These are phyloP conservation scores for Lasiosphaeria ovina DNA, from an alignment of 495 filamentous ascomycete species.

Conservation along the genomic window DNA sequence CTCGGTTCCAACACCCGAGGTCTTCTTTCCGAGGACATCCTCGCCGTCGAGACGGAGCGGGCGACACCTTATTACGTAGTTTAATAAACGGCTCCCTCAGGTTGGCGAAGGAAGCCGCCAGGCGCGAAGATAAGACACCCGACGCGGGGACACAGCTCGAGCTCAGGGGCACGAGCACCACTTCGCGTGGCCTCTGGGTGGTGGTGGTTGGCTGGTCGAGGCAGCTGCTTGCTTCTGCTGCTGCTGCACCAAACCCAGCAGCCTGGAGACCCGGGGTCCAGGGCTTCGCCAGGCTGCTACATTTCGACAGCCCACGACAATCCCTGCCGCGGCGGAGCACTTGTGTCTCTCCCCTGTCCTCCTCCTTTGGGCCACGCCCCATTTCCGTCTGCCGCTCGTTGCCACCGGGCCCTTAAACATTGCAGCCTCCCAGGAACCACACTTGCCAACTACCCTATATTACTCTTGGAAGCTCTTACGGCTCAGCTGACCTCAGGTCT, in stretches of 20 bases:
- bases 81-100: too few species aligned
- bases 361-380: conserved; percentile 1
- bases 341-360: neutral
- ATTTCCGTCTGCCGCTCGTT: conserved; percentile 8
- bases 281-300: conserved; percentile 31
- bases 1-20: neutral
- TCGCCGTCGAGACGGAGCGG: neutral
- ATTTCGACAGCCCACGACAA: conserved; percentile 30
- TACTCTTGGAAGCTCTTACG: conserved; percentile 1
- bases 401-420: conserved; percentile 16
- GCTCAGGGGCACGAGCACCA: neutral
- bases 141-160: neutral
- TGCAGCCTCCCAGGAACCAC: conserved; percentile 9
- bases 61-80: neutral
- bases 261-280: conserved; percentile 11
- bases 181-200: neutral
- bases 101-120: too few species aligned
- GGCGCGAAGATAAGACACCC: too few species aligned
- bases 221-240: neutral
- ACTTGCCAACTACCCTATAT: conserved; percentile 2
- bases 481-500: conserved; percentile 13
- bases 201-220: neutral
- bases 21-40: neutral
- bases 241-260: conserved; percentile 14
- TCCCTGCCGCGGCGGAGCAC: conserved; percentile 13